A percentile compares a stretch with the other conserved stretches of the same genome.
Conservation (phyloP, 192 early-diverging fungal genomes). For the Backusella circina region DNA sequence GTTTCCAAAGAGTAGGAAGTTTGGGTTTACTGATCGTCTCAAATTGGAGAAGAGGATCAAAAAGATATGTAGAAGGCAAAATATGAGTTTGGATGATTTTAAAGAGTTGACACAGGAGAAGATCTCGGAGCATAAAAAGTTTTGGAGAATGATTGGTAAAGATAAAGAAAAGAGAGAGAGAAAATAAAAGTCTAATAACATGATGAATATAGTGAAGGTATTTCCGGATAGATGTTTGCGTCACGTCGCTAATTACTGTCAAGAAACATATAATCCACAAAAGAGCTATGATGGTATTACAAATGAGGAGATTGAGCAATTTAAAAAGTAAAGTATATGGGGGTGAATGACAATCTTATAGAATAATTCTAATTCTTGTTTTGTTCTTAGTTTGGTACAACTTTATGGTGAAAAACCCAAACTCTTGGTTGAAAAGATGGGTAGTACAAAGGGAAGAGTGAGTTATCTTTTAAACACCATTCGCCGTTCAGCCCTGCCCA, state of each 20-base stretch:
- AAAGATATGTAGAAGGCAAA: background rate
- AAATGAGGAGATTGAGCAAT: background rate
- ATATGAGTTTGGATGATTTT: background rate
- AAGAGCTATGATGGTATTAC: background rate
- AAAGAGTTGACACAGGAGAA: background rate
- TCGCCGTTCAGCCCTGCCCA: background rate
- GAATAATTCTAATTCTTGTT: background rate
- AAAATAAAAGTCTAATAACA: no score
- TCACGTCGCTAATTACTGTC: background rate
- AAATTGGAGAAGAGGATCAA: constrained; percentile 8
- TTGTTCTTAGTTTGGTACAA: background rate
- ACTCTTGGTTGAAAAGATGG: background rate
- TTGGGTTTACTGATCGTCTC: background rate
- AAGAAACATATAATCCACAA: background rate
- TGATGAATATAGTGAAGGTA: background rate
- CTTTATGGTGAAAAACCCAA: background rate
- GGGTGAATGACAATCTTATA: background rate
- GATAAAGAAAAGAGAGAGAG: background rate
- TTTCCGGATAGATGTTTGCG: background rate
- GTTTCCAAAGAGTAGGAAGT: background rate
- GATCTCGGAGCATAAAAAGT: background rate
- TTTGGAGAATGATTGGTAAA: background rate
- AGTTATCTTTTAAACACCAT: background rate
- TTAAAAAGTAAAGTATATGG: background rate
- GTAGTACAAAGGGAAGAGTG: background rate